Evolutionary conservation across 139 green algal species (phyloP), one percentile per base, ranked within the genome.

Genomic region (Picochlorum sp.): DNA sequence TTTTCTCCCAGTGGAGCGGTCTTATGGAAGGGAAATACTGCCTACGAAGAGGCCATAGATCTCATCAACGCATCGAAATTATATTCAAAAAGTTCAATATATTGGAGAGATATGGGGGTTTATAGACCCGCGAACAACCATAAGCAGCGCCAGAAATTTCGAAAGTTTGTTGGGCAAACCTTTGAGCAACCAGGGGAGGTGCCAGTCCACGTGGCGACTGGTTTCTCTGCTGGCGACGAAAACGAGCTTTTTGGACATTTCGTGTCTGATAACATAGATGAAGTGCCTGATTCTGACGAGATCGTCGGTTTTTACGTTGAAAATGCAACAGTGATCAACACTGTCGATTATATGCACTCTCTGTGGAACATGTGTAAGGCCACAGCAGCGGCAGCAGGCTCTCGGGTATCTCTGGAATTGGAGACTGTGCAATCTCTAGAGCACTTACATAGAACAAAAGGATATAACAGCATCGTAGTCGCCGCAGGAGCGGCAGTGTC

Each of bases 1-100:
- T 93, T 84, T 68, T 80, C 72, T 5, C 81, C 83, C 0, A 67
- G 67, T 1, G 88, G 85, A 49, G 89, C 89, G 78, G 29, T 79
- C 28, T 63, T 87, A 43, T 88, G 79, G 79, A 39, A 57, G 12
- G 79, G 70, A 0, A 32, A 61, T 9, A 71, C 77, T 35, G 81
- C 74, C 0, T 64, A 85, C 47, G n/a, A 55, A 10, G 64, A 49
- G 6, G 67, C 81, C 1, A 20, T 70, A 36, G 47, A 68, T 24
- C 80, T 87, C 7, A 22, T 86, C 18, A 50, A 50, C 8, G 73
- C 45, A 13, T 73, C 76, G 28, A 63, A 76, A 35, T 64, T 20
- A 26, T 9, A 56, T 24, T n/a, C 50, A 68, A 44, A 12, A 39
- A 16, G 4, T 20, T 18, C 26, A 24, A 14, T 35, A 41, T 14